Evolutionary conservation across 2,329 filamentous ascomycete genomes (phyloP).

Genomic region (Nigrospora osmanthi): DNA sequence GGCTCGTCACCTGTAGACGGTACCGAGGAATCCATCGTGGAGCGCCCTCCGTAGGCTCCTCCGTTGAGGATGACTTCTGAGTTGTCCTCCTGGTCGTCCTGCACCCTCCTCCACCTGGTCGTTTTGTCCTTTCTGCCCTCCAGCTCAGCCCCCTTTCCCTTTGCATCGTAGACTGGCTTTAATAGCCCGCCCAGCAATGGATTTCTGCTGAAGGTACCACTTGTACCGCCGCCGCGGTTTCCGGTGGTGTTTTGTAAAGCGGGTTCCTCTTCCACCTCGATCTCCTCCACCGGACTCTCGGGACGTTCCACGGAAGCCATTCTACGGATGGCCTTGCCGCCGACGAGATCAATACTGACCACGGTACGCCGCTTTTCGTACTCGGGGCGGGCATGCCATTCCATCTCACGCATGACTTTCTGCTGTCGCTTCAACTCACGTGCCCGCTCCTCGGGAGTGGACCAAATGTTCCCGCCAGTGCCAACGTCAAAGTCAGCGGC

Average conservation of each 20-base stretch:
- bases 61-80: slow-evolving; percentile 52
- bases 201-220: slow-evolving; percentile 61
- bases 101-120: slow-evolving; percentile 50
- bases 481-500: slow-evolving; percentile 56
- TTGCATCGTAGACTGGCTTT: slow-evolving; percentile 50
- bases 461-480: slow-evolving; percentile 66
- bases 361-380: slow-evolving; percentile 85
- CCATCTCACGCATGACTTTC: slow-evolving; percentile 73
- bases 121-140: slow-evolving; percentile 34
- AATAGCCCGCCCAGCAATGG: slow-evolving; percentile 60
- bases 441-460: slow-evolving; percentile 73
- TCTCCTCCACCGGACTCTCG: slow-evolving; percentile 40
- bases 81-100: slow-evolving; percentile 52
- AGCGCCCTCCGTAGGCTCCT: slow-evolving; percentile 36
- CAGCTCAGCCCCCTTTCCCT: slow-evolving; percentile 39
- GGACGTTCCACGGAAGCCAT: slow-evolving; percentile 58
- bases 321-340: slow-evolving; percentile 66
- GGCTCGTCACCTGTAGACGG: slow-evolving; percentile 26
- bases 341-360: slow-evolving; percentile 74
- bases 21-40: slow-evolving; percentile 1
- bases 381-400: slow-evolving; percentile 77
- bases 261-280: slow-evolving; percentile 11
- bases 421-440: slow-evolving; percentile 80
- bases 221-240: slow-evolving; percentile 24
- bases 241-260: slow-evolving; percentile 24